Evolutionary conservation across 805 yeast species (phyloP).

Genomic region (Hanseniaspora clermontiae): DNA sequence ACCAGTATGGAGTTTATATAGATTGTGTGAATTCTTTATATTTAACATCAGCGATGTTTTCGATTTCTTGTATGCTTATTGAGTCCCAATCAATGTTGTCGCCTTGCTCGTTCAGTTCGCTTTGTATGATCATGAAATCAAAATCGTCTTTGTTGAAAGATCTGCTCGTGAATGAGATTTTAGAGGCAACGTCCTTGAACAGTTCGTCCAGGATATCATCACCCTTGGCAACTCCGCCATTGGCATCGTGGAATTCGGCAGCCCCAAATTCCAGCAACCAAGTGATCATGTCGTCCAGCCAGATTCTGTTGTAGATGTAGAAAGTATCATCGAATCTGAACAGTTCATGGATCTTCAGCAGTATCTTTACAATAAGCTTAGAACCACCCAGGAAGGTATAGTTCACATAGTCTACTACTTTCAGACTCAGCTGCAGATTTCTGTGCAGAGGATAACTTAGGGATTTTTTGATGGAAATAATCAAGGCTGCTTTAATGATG

Average conservation of each 20-base stretch:
- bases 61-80: slow-evolving; percentile 44
- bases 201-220: slow-evolving; percentile 2
- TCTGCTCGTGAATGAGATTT: slow-evolving; percentile 19
- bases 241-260: slow-evolving; percentile 43
- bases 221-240: not conserved
- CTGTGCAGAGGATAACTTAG: slow-evolving; percentile 71
- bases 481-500: slow-evolving; percentile 41
- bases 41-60: slow-evolving; percentile 43
- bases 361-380: slow-evolving; percentile 43
- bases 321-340: slow-evolving; percentile 76
- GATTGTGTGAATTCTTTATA: slow-evolving; percentile 19
- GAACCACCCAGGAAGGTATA: slow-evolving; percentile 56
- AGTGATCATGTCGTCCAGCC: slow-evolving; percentile 62
- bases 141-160: slow-evolving; percentile 2
- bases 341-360: slow-evolving; percentile 53
- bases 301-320: slow-evolving; percentile 66
- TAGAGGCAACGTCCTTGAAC: slow-evolving; percentile 49
- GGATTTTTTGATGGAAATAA: slow-evolving; percentile 59
- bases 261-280: slow-evolving; percentile 55
- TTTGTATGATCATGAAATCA: slow-evolving; percentile 16
- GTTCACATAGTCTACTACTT: slow-evolving; percentile 68
- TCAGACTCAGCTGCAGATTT: slow-evolving; percentile 43
- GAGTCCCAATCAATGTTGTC: slow-evolving; percentile 33
- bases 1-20: not conserved
- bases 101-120: slow-evolving; percentile 27